Base-by-base conservation (phyloP, 352 stramenopile species). In the Phytopythium litorale region DNA sequence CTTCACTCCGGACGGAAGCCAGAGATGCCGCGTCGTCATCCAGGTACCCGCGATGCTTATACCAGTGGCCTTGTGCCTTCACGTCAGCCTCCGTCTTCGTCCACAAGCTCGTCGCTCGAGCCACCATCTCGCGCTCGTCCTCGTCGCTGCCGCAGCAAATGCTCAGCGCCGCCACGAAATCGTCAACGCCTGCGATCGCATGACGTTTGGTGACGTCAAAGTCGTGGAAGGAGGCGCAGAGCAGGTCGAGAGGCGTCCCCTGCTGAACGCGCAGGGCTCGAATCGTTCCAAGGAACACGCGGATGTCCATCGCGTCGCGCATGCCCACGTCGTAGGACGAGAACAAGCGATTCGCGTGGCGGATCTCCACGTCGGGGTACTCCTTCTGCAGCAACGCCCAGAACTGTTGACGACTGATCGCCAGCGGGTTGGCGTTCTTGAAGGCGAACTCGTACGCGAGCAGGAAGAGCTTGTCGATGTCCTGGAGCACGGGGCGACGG, bases 401-500 rank as follows among this genome's bases (percentile, higher is more conserved):
- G 58, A 85, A 89, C 45, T 88, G 80, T 45, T 79, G 52, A 0
- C 78, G 78, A 5, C 58, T 81, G 8, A 87, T 63, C 5, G 72
- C 66, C 28, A 64, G 50, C 15, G 69, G 62, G 30, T 70, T 52
- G 6, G 63, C 40, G 25, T 88, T 88, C 28, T 75, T 67, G 7
- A 75, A 68, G 3, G 70, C 69, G n/a, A 89, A 56, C 49, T 89
- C 80, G 33, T 76, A 78, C 33, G 76, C 70, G 32, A 84, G 62
- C 11, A 65, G 60, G 11, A 84, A 72, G 1, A 89, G 56, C 62
- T 89, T 89, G 49, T 89, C 80, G 52, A 89, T 77, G 57, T 89
- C 80, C 57, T 89, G 76, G 8, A 89, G 60, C 33, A 89, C 80
- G 0, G 80, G 80, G 0, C 78, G 70, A 23, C 80, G 66, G 37